phyloP scores from a whole-genome alignment of 371 early-diverging fungal species.

The Caulochytrium protostelioides region DNA sequence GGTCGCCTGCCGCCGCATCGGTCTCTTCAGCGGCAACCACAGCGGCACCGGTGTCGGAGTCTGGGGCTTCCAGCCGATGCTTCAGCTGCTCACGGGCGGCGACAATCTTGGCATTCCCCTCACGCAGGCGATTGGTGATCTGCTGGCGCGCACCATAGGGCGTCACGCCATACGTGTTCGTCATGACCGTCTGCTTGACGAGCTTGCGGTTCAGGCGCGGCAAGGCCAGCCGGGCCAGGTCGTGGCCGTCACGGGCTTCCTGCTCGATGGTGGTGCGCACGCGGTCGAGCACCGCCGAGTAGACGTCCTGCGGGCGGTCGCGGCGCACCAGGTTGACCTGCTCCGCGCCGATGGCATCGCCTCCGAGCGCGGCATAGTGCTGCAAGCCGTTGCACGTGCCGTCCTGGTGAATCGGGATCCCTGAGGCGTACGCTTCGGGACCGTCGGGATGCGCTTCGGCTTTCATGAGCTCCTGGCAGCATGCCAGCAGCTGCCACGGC shows the following conservation, averaged over 20 bases:
- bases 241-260: conserved; percentile 31
- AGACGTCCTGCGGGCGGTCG: conserved; percentile 82
- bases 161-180: conserved; percentile 95
- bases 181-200: conserved; percentile 98
- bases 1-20: no score
- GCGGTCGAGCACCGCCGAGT: conserved; percentile 61
- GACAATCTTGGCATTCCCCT: no score
- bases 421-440: conserved; percentile 46
- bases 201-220: conserved; percentile 48
- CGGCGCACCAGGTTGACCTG: conserved; percentile 76
- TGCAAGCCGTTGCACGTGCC: conserved; percentile 97
- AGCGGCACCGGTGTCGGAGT: no score
- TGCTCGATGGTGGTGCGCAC: conserved; percentile 46
- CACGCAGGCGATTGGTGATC: conserved; percentile 59
- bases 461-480: conserved; percentile 62
- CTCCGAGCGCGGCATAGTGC: conserved; percentile 94
- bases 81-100: no score
- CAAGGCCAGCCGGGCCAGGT: not conserved
- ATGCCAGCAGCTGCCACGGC: conserved; percentile 85
- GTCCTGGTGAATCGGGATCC: conserved; percentile 87
- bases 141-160: conserved; percentile 81
- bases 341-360: conserved; percentile 71
- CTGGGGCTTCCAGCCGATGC: no score
- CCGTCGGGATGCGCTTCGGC: conserved; percentile 46
- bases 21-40: no score